A percentile compares a stretch with the other conserved stretches of the same genome.
phyloP scores from a whole-genome alignment of 2,329 filamentous ascomycete species.

The Fonsecaea pugnacius region DNA sequence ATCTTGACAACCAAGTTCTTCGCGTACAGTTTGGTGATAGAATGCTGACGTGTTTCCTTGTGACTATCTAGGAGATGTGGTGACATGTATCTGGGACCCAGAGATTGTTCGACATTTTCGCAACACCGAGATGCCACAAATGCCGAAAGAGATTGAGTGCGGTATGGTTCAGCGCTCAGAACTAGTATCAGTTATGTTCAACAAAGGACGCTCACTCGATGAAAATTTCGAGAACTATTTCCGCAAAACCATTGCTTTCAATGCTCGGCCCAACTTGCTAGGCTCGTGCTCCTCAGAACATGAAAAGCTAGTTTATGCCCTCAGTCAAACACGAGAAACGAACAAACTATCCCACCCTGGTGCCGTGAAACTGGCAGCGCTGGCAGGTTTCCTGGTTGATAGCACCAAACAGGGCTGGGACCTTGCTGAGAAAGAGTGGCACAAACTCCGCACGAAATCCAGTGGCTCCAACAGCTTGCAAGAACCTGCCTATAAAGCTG shows the following conservation, averaged over 20 bases:
- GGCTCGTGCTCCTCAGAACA: conserved; percentile 58
- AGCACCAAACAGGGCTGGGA: conserved; percentile 51
- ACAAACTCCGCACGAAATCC: conserved; percentile 6
- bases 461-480: conserved; percentile 8
- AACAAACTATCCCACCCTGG: conserved; percentile 45
- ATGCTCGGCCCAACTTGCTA: conserved; percentile 52
- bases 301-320: conserved; percentile 55
- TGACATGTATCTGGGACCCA: conserved; percentile 66
- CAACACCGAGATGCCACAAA: conserved; percentile 53
- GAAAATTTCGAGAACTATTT: conserved; percentile 47
- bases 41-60: background rate
- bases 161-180: conserved; percentile 52
- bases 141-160: conserved; percentile 49
- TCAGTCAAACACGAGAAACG: conserved; percentile 44
- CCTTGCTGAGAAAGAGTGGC: conserved; percentile 48
- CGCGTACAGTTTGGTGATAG: background rate
- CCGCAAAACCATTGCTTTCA: conserved; percentile 53
- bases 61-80: conserved; percentile 47
- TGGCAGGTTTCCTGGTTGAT: conserved; percentile 54
- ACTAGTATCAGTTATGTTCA: conserved; percentile 29
- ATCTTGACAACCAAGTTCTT: background rate
- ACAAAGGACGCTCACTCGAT: background rate
- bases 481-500: conserved; percentile 40
- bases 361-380: conserved; percentile 46
- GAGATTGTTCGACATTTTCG: conserved; percentile 56